A percentile compares a stretch with the other conserved stretches of the same genome.
phyloP scores from a whole-genome alignment of 495 filamentous ascomycete genomes.

The Acidiella bohemica region DNA sequence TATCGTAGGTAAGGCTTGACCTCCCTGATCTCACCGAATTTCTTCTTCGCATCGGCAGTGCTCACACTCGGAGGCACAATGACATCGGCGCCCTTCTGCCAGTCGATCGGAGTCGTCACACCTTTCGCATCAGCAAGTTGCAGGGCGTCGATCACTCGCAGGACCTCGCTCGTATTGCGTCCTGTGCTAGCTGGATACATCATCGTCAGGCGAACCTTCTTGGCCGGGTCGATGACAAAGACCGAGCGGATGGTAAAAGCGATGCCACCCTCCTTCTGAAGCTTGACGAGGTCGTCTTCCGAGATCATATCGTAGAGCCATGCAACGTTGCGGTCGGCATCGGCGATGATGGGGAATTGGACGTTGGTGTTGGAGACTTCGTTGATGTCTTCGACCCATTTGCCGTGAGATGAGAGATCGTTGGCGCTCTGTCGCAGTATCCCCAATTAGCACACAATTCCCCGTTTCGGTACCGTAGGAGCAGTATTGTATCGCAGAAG shows the following conservation, averaged over 20 bases:
- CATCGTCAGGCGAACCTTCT: constrained; percentile 57
- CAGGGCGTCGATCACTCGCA: constrained; percentile 52
- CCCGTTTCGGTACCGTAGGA: neutral
- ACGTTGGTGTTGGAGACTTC: constrained; percentile 74
- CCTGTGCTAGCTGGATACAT: constrained; percentile 55
- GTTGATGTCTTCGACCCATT: constrained; percentile 93
- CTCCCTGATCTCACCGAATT: constrained; percentile 52
- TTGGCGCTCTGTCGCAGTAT: constrained; percentile 52
- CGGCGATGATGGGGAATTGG: constrained; percentile 67
- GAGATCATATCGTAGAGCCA: constrained; percentile 57
- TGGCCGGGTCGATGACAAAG: constrained; percentile 55
- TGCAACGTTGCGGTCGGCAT: constrained; percentile 50
- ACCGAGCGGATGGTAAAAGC: constrained; percentile 56
- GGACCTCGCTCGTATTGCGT: constrained; percentile 50
- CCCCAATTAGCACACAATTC: too few relatives aligned
- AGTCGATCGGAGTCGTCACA: constrained; percentile 51
- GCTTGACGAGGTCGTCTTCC: constrained; percentile 40
- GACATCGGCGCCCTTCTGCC: constrained; percentile 50
- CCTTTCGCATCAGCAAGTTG: constrained; percentile 51
- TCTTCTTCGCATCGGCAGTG: constrained; percentile 50
- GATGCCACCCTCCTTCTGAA: constrained; percentile 31
- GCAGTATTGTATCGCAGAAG: neutral
- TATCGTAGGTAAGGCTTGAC: constrained; percentile 45
- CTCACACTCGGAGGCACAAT: constrained; percentile 51
- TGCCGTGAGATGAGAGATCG: constrained; percentile 47